phyloP scores from a whole-genome alignment of 139 green algal genomes.

The Edaphochlamys debaryana region DNA sequence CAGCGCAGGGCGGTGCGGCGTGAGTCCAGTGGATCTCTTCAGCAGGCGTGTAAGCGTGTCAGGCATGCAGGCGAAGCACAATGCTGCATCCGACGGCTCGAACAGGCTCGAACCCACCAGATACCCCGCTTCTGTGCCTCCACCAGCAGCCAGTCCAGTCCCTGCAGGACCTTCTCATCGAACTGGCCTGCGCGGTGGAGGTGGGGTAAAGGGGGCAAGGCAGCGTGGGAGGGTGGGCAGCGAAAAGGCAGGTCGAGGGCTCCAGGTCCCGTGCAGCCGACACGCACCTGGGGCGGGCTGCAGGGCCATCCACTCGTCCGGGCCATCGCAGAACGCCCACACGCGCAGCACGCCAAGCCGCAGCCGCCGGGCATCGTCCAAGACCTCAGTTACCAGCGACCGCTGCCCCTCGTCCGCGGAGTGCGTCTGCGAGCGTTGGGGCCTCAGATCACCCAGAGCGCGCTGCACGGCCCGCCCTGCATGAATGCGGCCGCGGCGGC shows the following conservation, averaged over 20 bases:
- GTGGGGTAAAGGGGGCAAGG: no score
- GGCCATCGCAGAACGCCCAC: slow-evolving; percentile 69
- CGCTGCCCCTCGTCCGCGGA: slow-evolving; percentile 34
- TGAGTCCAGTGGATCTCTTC: no score
- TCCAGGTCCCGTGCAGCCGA: no score
- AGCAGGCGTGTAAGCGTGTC: no score
- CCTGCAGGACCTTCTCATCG: slow-evolving; percentile 35
- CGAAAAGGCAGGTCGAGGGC: no score
- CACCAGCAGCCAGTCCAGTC: slow-evolving; percentile 74
- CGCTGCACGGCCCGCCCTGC: no score
- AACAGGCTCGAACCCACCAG: background rate
- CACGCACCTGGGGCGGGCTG: slow-evolving; percentile 67
- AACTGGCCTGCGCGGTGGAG: slow-evolving; percentile 48
- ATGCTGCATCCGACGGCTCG: no score
- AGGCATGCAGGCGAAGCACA: no score
- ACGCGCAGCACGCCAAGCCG: background rate
- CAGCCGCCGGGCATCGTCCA: slow-evolving; percentile 19
- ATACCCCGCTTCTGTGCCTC: slow-evolving; percentile 53
- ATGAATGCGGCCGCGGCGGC: no score
- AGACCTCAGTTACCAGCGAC: slow-evolving; percentile 23
- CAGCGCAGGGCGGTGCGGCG: background rate
- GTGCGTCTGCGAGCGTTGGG: slow-evolving; percentile 9
- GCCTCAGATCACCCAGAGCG: no score
- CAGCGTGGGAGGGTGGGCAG: no score
- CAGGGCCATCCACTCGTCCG: slow-evolving; percentile 71